Evolutionary conservation across 2,329 filamentous ascomycete genomes (phyloP), one percentile per base, ranked within the genome.

Genomic region (Domatiomyces globalis): DNA sequence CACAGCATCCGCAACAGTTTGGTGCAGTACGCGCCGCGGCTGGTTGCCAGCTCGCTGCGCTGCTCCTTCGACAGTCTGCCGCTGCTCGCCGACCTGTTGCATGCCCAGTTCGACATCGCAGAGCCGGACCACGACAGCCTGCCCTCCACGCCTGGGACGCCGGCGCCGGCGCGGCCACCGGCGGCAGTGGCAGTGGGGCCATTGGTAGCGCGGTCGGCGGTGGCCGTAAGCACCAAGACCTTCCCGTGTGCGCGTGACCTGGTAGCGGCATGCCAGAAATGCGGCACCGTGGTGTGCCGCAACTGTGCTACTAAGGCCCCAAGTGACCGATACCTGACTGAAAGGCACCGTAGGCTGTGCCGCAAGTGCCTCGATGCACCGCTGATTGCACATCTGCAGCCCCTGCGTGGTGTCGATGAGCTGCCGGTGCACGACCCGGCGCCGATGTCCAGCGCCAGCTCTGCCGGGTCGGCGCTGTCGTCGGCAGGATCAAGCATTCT

Each of bases 251-350:
- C 90, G 19, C 76, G 87, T 55, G 90, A 95, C 66, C 78, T 94
- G 78, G 90, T 96, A 4, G 78, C 76, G 43, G 83, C 84, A 59
- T 95, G 90, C 66, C 79, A 87, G 51, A 78, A 82, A 56, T 96
- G 90, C 65, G 78, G 77, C 42, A 80, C 71, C 25, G 75, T 88
- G 22, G 80, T 95, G 51, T 96, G 90, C 67, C 79, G 90, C 69
- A 96, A 96, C 61, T 96, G 90, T 67, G 83, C 83, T 5, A 84
- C 87, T 62, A 95, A 95, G 67, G 81, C 85, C 0, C 87, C 87
- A 0, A 79, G 83, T 2, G 73, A 76, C 1, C 71, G 75, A 29
- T 74, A 80, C 19, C 74, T 94, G 39, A 81, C 79, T 43, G 79
- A 83, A 55, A 81, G 90, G 42, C 84, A 94, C 64, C 84, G 90